phyloP scores from a whole-genome alignment of 2,329 filamentous ascomycete species.

The Thielaviopsis ethacetica region DNA sequence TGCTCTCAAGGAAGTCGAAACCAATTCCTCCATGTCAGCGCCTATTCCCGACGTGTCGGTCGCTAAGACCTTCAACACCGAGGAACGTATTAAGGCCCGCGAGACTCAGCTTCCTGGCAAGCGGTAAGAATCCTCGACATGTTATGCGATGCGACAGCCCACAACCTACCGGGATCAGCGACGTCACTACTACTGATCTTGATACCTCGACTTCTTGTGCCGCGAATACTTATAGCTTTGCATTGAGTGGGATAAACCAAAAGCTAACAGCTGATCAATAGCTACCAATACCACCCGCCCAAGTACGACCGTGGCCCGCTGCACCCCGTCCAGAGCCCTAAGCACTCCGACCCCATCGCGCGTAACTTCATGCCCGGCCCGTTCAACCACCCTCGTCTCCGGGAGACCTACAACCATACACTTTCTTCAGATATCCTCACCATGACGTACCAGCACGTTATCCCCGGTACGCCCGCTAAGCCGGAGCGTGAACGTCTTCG shows the following conservation, averaged over 20 bases:
- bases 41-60: conserved; percentile 24
- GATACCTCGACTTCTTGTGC: background rate
- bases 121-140: conserved; percentile 22
- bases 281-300: conserved; percentile 88
- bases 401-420: conserved; percentile 80
- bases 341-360: conserved; percentile 70
- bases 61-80: conserved; percentile 25
- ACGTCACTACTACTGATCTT: background rate
- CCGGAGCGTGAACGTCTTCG: conserved; percentile 52
- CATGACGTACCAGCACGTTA: conserved; percentile 71
- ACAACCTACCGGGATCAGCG: background rate
- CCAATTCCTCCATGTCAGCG: conserved; percentile 18
- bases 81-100: conserved; percentile 21
- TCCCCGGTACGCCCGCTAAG: conserved; percentile 50
- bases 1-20: conserved; percentile 11
- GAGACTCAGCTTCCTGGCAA: conserved; percentile 28
- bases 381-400: conserved; percentile 71
- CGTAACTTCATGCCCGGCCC: conserved; percentile 81
- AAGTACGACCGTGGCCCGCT: conserved; percentile 90
- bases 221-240: background rate
- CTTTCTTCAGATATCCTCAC: conserved; percentile 78
- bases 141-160: background rate
- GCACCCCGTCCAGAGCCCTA: conserved; percentile 83
- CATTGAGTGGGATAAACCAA: too few species aligned
- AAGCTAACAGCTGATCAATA: conserved; percentile 20